phyloP scores from a whole-genome alignment of 352 stramenopile genomes.

The Phytopythium ostracodes region DNA sequence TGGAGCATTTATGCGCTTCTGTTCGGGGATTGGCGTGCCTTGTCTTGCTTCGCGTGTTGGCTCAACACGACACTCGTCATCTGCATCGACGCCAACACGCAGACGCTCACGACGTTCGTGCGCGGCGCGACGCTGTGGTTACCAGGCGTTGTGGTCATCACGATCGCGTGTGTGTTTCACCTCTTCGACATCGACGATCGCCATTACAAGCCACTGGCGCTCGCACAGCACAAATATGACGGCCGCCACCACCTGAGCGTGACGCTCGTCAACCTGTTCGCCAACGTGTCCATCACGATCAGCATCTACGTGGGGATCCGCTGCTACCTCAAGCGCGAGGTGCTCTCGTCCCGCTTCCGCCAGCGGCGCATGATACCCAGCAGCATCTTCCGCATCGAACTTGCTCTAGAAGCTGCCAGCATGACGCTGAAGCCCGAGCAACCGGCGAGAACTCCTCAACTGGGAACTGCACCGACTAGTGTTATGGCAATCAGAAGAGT shows the following conservation, averaged over 20 bases:
- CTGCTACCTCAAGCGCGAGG: slow-evolving; percentile 3
- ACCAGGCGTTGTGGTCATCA: slow-evolving; percentile 12
- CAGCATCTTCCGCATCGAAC: not conserved
- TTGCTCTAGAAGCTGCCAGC: not conserved
- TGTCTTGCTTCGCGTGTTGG: slow-evolving; percentile 14
- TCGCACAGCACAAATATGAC: slow-evolving; percentile 9
- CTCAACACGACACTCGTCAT: slow-evolving; percentile 14
- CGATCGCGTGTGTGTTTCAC: slow-evolving; percentile 6
- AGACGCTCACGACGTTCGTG: slow-evolving; percentile 9
- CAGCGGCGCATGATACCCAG: not conserved
- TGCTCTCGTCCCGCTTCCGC: not conserved
- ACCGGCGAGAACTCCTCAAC: not conserved
- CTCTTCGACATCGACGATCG: slow-evolving; percentile 14
- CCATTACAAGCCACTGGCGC: slow-evolving; percentile 8
- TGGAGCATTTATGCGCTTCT: slow-evolving; percentile 12
- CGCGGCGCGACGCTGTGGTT: slow-evolving; percentile 12
- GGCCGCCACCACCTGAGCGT: slow-evolving; percentile 8
- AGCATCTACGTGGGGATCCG: slow-evolving; percentile 13
- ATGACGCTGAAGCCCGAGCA: not conserved
- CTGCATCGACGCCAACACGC: slow-evolving; percentile 21
- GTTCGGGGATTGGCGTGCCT: slow-evolving; percentile 10
- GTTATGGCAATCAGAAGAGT: no score
- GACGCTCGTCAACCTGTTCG: slow-evolving; percentile 20
- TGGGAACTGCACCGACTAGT: not conserved
- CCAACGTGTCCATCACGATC: slow-evolving; percentile 19